Percentiles rank a stretch among this genome's conserved stretches.
phyloP scores from a whole-genome alignment of 768 basidiomycete genomes.

The Leucocoprinus birnbaumii region DNA sequence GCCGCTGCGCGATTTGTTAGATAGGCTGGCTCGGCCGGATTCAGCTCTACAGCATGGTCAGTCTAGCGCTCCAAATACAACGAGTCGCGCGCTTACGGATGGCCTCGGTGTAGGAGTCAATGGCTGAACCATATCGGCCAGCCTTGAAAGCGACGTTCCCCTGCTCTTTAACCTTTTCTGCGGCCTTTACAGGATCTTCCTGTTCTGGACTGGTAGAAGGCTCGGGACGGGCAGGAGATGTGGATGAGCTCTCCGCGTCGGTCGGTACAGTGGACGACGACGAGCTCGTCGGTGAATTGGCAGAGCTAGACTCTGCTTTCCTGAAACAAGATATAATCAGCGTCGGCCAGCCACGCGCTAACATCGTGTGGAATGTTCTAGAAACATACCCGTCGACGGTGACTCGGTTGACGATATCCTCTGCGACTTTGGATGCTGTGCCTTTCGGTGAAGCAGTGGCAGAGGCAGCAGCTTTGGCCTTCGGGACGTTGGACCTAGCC shows the following conservation, averaged over 20 bases:
- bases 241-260: background rate
- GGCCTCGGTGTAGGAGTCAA: constrained; percentile 72
- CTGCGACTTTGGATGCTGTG: background rate
- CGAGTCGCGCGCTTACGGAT: constrained; percentile 44
- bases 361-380: background rate
- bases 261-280: background rate
- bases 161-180: constrained; percentile 67
- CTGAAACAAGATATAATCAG: background rate
- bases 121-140: constrained; percentile 61
- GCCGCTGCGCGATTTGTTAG: constrained; percentile 86
- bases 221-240: background rate
- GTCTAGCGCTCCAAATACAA: background rate
- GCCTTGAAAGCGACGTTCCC: constrained; percentile 78
- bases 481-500: background rate
- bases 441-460: background rate
- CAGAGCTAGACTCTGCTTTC: background rate
- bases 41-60: constrained; percentile 40
- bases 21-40: constrained; percentile 68
- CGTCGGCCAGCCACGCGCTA: background rate
- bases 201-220: background rate
- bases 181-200: constrained; percentile 41
- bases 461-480: background rate
- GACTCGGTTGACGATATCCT: background rate
- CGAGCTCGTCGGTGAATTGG: background rate
- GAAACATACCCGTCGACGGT: background rate